These are phyloP conservation scores for Dissophora globulifera DNA, from an alignment of 192 early-diverging fungal genomes.

Conservation along the genomic window DNA sequence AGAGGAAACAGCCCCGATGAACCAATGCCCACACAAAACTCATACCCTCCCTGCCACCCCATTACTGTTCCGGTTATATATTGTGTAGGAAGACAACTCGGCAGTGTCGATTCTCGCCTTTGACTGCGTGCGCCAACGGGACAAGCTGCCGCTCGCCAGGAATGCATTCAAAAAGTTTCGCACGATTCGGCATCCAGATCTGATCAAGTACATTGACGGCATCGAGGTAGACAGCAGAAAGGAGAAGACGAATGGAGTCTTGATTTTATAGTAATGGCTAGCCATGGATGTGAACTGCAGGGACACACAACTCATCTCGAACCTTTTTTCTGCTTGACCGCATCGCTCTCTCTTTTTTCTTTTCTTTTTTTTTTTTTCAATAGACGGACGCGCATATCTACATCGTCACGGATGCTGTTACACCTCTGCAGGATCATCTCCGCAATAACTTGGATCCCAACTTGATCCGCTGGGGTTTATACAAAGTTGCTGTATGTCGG, in stretches of 20 bases:
- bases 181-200: conserved; percentile 91
- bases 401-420: conserved; percentile 89
- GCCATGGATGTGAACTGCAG: no score
- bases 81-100: conserved; percentile 67
- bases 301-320: no score
- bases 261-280: no score
- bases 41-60: no score
- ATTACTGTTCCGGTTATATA: no score
- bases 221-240: conserved; percentile 69
- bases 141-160: conserved; percentile 83
- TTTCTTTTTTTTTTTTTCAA: no score
- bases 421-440: conserved; percentile 71
- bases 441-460: conserved; percentile 62
- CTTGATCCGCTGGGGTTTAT: conserved; percentile 87
- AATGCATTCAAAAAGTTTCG: conserved; percentile 89
- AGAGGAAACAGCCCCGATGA: no score
- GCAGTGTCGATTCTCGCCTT: conserved; percentile 87
- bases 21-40: no score
- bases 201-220: conserved; percentile 88
- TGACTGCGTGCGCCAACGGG: conserved; percentile 70
- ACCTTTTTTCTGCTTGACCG: no score
- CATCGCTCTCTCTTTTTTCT: no score
- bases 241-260: no score
- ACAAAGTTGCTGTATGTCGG: conserved; percentile 82
- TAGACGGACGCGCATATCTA: conserved; percentile 80